Evolutionary conservation across 2,329 filamentous ascomycete species (phyloP).

Genomic region (Tolypocladium pustulatum): DNA sequence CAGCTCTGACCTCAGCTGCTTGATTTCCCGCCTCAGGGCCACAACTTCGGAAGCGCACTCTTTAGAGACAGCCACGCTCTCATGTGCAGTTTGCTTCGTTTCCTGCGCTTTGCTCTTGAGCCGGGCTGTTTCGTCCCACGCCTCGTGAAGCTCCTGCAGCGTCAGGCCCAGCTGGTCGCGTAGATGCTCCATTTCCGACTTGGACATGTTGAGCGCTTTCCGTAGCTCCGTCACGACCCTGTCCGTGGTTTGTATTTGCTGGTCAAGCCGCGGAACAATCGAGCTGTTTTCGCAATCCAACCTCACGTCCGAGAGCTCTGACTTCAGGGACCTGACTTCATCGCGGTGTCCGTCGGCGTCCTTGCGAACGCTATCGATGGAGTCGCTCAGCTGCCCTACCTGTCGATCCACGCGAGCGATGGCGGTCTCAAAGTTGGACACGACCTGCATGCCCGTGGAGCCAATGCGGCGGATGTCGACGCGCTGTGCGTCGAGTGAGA

Average conservation of each 20-base stretch:
- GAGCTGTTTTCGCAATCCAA: slow-evolving; percentile 5
- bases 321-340: slow-evolving; percentile 16
- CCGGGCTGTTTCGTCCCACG: slow-evolving; percentile 11
- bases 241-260: slow-evolving; percentile 12
- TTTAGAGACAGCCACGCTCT: slow-evolving; percentile 12
- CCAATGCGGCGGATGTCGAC: slow-evolving; percentile 26
- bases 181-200: slow-evolving; percentile 7
- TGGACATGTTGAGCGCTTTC: slow-evolving; percentile 8
- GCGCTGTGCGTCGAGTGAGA: slow-evolving; percentile 21
- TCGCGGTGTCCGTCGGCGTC: slow-evolving; percentile 11
- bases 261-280: slow-evolving; percentile 10
- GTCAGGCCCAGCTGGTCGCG: slow-evolving; percentile 12
- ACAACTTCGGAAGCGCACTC: slow-evolving; percentile 20
- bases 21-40: slow-evolving; percentile 21
- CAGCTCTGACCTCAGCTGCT: slow-evolving; percentile 17
- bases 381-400: slow-evolving; percentile 19
- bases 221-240: slow-evolving; percentile 10
- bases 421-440: slow-evolving; percentile 23
- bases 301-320: slow-evolving; percentile 11
- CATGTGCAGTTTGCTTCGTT: slow-evolving; percentile 12
- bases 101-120: slow-evolving; percentile 12
- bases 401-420: slow-evolving; percentile 23
- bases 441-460: slow-evolving; percentile 23
- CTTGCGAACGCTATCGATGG: slow-evolving; percentile 13
- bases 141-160: slow-evolving; percentile 12